A percentile compares a stretch with the other conserved stretches of the same genome.
Evolutionary conservation across 495 filamentous ascomycete genomes (phyloP).

Genomic region (Penicillium riverlandense): DNA sequence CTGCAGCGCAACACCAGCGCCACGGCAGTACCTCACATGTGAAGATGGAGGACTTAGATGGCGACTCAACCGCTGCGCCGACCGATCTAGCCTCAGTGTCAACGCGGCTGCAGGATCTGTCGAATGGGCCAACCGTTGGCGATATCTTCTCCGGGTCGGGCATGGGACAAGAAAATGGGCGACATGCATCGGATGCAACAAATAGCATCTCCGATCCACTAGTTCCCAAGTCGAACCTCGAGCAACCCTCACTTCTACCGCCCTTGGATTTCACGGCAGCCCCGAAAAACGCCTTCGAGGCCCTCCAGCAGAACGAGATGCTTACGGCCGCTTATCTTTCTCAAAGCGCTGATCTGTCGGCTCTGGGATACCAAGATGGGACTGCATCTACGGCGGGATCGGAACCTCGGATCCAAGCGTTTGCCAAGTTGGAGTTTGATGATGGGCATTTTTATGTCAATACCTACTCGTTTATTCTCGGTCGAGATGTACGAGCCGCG

Average conservation of each 20-base stretch:
- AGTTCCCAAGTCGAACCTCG: slow-evolving; percentile 24
- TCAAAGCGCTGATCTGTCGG: slow-evolving; percentile 31
- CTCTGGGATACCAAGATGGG: slow-evolving; percentile 33
- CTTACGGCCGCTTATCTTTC: slow-evolving; percentile 35
- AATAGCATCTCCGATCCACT: slow-evolving; percentile 30
- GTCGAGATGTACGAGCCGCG: slow-evolving; percentile 54
- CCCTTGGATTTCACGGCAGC: slow-evolving; percentile 29
- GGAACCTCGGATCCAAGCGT: slow-evolving; percentile 50
- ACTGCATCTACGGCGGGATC: slow-evolving; percentile 34
- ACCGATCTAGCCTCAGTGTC: slow-evolving; percentile 6
- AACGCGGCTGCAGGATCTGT: slow-evolving; percentile 10
- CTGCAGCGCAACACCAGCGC: not conserved
- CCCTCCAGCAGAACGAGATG: slow-evolving; percentile 36
- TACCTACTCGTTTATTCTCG: slow-evolving; percentile 57
- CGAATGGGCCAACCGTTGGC: slow-evolving; percentile 12
- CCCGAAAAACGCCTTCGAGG: slow-evolving; percentile 31
- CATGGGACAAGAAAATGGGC: slow-evolving; percentile 6
- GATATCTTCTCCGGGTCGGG: slow-evolving; percentile 12
- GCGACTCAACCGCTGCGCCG: slow-evolving; percentile 4
- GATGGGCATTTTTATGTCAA: slow-evolving; percentile 71
- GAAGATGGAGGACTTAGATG: slow-evolving; percentile 15
- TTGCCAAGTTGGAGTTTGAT: slow-evolving; percentile 62
- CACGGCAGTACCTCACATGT: slow-evolving; percentile 10
- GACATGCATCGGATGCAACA: slow-evolving; percentile 14
- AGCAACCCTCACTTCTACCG: slow-evolving; percentile 31